Evolutionary conservation across 163 green algal species (phyloP).

Genomic region (Chloromonas sp.): DNA sequence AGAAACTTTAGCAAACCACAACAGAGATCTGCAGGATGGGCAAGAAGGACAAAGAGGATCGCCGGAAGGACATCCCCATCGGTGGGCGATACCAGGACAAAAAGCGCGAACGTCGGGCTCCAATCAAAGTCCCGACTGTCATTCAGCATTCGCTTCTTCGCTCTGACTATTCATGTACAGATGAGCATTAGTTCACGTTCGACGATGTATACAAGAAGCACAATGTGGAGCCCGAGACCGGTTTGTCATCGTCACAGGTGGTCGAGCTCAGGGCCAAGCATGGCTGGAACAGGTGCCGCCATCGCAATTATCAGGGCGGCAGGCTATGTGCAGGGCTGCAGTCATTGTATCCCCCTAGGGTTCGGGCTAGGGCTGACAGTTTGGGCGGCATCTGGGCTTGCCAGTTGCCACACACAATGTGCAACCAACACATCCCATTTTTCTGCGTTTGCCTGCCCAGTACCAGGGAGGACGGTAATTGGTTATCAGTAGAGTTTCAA

Average conservation of each 20-base stretch:
- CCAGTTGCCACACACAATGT: no score
- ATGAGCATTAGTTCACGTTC: slow-evolving; percentile 40
- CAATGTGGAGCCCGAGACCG: slow-evolving; percentile 19
- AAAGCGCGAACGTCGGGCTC: background rate
- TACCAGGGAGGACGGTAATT: no score
- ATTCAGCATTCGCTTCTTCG: slow-evolving; percentile 8
- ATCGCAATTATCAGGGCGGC: no score
- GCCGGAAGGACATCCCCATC: slow-evolving; percentile 20
- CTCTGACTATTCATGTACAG: background rate
- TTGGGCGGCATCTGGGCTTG: no score
- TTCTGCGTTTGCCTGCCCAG: no score
- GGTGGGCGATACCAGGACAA: background rate
- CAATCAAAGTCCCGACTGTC: background rate
- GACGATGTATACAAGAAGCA: slow-evolving; percentile 50
- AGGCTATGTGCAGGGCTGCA: no score
- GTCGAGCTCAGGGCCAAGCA: slow-evolving; percentile 40
- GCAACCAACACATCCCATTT: no score
- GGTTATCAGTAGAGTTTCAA: no score
- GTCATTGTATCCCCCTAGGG: no score
- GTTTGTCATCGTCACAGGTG: slow-evolving; percentile 46
- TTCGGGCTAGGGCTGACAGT: no score
- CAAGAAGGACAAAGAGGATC: slow-evolving; percentile 5
- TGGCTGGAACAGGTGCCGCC: slow-evolving; percentile 39
- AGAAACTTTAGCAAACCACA: no score
- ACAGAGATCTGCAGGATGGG: no score